These are phyloP conservation scores for Pyrenochaeta sp. DNA, from an alignment of 2,329 filamentous ascomycete species.

Conservation along the genomic window DNA sequence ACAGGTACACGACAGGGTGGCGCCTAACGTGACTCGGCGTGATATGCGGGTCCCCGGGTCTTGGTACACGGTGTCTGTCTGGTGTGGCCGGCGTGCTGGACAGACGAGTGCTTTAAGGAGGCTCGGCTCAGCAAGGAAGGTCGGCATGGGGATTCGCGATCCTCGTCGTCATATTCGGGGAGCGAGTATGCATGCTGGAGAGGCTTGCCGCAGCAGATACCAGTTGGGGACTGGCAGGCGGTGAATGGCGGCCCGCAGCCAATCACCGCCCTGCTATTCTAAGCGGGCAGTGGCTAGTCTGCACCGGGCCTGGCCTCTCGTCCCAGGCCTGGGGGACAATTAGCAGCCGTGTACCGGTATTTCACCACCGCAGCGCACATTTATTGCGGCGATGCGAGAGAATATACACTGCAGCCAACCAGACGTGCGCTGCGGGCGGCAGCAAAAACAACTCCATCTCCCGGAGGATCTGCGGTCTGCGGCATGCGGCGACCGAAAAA, in stretches of 20 bases:
- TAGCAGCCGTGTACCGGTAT: slow-evolving; percentile 7
- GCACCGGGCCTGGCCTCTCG: too few relatives aligned
- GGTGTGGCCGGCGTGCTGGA: slow-evolving; percentile 25
- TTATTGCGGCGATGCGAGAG: neutral
- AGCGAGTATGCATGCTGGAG: slow-evolving; percentile 22
- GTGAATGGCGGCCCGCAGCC: slow-evolving; percentile 27
- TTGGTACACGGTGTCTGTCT: slow-evolving; percentile 22
- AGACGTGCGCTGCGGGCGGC: neutral
- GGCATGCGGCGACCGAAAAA: slow-evolving; percentile 19
- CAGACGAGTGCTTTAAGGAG: slow-evolving; percentile 26
- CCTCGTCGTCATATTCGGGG: slow-evolving; percentile 27
- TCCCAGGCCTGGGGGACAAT: too few relatives aligned
- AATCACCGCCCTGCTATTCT: slow-evolving; percentile 31
- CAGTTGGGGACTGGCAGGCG: slow-evolving; percentile 21
- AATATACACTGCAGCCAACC: slow-evolving; percentile 8
- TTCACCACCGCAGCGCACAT: neutral
- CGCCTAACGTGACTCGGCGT: slow-evolving; percentile 37
- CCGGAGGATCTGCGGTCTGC: slow-evolving; percentile 9
- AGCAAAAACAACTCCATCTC: neutral
- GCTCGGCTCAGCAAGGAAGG: slow-evolving; percentile 21
- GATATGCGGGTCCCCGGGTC: slow-evolving; percentile 28
- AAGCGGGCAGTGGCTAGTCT: slow-evolving; percentile 27
- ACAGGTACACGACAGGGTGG: slow-evolving; percentile 20
- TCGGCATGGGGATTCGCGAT: slow-evolving; percentile 24
- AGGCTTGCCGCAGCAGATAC: slow-evolving; percentile 21